Percentiles rank a stretch among this genome's conserved stretches.
Evolutionary conservation across 2,329 filamentous ascomycete genomes (phyloP).

Genomic region (Fusarium foetens): DNA sequence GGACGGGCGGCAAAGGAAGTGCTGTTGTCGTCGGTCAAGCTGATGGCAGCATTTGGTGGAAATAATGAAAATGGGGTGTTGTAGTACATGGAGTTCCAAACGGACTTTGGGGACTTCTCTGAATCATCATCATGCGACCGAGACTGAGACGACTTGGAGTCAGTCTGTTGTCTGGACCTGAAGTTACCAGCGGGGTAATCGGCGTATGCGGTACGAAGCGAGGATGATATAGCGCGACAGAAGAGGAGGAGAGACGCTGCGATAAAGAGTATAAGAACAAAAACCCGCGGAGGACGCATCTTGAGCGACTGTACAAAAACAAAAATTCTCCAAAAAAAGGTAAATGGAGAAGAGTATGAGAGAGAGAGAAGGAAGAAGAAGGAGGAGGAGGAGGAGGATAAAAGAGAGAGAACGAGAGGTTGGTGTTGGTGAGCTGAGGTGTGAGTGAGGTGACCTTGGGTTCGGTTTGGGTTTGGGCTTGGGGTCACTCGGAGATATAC

Average conservation of each 20-base stretch:
- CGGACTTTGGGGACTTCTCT: constrained; percentile 37
- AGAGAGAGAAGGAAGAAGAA: background rate
- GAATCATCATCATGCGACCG: constrained; percentile 13
- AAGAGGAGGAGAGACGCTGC: constrained; percentile 65
- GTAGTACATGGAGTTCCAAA: constrained; percentile 71
- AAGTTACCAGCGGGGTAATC: constrained; percentile 44
- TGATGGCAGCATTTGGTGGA: constrained; percentile 94
- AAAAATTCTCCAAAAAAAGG: constrained; percentile 1
- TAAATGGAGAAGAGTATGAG: constrained; percentile 3
- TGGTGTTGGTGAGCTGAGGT: constrained; percentile 34
- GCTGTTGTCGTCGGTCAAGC: constrained; percentile 96
- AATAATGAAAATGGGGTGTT: constrained; percentile 86
- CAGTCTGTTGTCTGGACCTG: constrained; percentile 33
- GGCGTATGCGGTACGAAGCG: constrained; percentile 43
- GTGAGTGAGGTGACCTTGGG: constrained; percentile 37
- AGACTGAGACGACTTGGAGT: constrained; percentile 20
- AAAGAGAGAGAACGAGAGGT: constrained; percentile 12
- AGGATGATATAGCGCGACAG: constrained; percentile 62
- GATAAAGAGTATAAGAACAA: constrained; percentile 64
- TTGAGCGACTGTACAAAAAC: constrained; percentile 42
- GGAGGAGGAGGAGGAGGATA: constrained; percentile 15
- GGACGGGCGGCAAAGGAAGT: constrained; percentile 95
- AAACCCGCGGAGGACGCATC: constrained; percentile 66
- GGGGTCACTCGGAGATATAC: constrained; percentile 38
- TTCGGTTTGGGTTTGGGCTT: background rate